These are phyloP conservation scores for Trichomonas gallinae DNA, from an alignment of 208 protist species.

Conservation along the genomic window DNA sequence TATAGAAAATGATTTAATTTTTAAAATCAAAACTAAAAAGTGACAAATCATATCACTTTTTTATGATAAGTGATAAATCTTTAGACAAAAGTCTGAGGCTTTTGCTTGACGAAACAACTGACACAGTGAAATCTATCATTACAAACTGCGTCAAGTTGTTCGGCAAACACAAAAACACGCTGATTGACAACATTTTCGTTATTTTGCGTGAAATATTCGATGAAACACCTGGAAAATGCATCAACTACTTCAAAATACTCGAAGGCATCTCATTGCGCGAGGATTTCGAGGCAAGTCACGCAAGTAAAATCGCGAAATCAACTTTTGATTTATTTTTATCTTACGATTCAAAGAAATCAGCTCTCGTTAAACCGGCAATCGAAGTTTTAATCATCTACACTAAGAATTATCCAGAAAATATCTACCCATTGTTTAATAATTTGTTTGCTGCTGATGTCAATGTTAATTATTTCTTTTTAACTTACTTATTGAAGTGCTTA, in stretches of 20 bases:
- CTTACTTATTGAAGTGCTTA: not conserved
- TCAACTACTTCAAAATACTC: not conserved
- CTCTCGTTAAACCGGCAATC: not conserved
- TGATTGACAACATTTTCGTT: not conserved
- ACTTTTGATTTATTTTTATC: not conserved
- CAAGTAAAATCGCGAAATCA: not conserved
- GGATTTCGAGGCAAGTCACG: not conserved
- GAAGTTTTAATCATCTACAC: not conserved
- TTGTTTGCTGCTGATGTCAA: not conserved
- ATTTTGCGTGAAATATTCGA: not conserved
- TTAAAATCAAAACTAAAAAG: too few species aligned
- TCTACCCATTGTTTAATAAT: not conserved
- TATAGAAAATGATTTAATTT: too few species aligned
- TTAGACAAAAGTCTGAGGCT: not conserved
- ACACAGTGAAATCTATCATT: not conserved
- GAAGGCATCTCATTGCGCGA: not conserved
- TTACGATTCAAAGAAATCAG: not conserved
- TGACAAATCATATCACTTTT: not conserved
- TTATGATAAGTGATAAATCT: not conserved
- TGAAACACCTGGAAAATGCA: not conserved
- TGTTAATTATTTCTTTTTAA: not conserved
- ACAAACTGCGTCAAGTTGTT: not conserved
- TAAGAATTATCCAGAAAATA: not conserved
- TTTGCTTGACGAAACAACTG: not conserved
- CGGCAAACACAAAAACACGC: not conserved